phyloP scores from a whole-genome alignment of 2,329 filamentous ascomycete species.

The Diaporthe longicolla region DNA sequence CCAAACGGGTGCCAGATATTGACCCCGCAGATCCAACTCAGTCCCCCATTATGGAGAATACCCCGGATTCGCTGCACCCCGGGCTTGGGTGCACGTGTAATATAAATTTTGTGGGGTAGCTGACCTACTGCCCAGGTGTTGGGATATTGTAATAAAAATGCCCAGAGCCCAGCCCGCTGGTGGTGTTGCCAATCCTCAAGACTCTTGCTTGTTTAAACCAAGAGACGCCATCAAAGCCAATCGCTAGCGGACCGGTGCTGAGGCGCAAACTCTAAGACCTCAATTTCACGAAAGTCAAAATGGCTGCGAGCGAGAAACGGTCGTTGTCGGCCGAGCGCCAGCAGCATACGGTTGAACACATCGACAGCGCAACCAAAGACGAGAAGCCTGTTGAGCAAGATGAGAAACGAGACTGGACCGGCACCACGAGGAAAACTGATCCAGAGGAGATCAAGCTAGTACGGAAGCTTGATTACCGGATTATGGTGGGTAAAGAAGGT shows the following conservation, averaged over 20 bases:
- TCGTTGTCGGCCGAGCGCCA: background rate
- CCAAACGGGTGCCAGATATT: constrained; percentile 16
- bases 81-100: background rate
- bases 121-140: constrained; percentile 2
- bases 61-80: constrained; percentile 29
- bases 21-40: constrained; percentile 13
- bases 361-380: constrained; percentile 9
- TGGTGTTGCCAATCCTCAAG: constrained; percentile 6
- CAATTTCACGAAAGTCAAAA: background rate
- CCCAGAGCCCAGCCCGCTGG: constrained; percentile 13
- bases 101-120: background rate
- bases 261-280: background rate
- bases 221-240: background rate
- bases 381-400: constrained; percentile 14
- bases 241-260: background rate
- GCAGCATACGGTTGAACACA: background rate
- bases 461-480: constrained; percentile 54
- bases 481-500: constrained; percentile 46
- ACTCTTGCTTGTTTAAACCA: constrained; percentile 7
- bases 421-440: constrained; percentile 48
- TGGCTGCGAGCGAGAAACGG: constrained; percentile 14
- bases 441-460: constrained; percentile 55
- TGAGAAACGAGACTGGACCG: constrained; percentile 29
- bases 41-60: background rate
- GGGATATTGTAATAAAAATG: constrained; percentile 22